A percentile compares a stretch with the other conserved stretches of the same genome.
Evolutionary conservation across 2,329 filamentous ascomycete species (phyloP).

Genomic region (Cladosporium sp.): DNA sequence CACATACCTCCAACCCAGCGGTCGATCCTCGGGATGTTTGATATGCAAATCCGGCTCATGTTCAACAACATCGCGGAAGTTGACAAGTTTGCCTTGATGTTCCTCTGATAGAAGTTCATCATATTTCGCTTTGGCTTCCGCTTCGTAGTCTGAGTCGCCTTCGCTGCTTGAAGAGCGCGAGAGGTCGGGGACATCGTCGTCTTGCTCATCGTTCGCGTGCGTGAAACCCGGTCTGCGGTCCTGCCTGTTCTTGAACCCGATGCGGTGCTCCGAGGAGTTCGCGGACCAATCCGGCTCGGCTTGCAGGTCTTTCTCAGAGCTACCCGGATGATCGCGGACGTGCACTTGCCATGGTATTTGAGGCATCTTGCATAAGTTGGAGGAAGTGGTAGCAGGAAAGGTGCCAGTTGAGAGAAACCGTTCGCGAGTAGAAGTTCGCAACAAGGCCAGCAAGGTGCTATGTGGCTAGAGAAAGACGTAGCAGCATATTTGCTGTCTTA

Average conservation of each 20-base stretch:
- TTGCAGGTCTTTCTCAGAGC: slow-evolving; percentile 34
- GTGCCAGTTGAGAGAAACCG: too few relatives aligned
- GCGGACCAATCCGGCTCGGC: slow-evolving; percentile 39
- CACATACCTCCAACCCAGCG: slow-evolving; percentile 46
- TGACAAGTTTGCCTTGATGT: slow-evolving; percentile 31
- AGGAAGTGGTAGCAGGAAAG: too few relatives aligned
- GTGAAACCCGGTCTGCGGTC: slow-evolving; percentile 36
- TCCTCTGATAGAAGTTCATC: slow-evolving; percentile 24
- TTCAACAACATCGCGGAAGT: slow-evolving; percentile 34
- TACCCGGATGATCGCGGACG: slow-evolving; percentile 35
- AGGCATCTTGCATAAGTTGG: slow-evolving; percentile 18
- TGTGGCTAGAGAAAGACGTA: too few relatives aligned
- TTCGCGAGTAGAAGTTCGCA: too few relatives aligned
- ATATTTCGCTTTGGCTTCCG: slow-evolving; percentile 23
- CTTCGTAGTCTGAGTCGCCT: slow-evolving; percentile 10
- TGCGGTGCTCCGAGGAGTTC: slow-evolving; percentile 32
- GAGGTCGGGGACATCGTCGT: neutral
- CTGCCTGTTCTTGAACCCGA: slow-evolving; percentile 35
- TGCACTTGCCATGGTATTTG: slow-evolving; percentile 25
- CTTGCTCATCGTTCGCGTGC: slow-evolving; percentile 18
- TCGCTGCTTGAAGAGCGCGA: neutral
- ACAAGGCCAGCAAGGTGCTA: too few relatives aligned
- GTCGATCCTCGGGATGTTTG: slow-evolving; percentile 38
- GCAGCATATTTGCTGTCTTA: too few relatives aligned
- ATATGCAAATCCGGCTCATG: slow-evolving; percentile 38